Base-by-base conservation (phyloP, 129 eudicot genomes). In the Kitagawia praeruptora region DNA sequence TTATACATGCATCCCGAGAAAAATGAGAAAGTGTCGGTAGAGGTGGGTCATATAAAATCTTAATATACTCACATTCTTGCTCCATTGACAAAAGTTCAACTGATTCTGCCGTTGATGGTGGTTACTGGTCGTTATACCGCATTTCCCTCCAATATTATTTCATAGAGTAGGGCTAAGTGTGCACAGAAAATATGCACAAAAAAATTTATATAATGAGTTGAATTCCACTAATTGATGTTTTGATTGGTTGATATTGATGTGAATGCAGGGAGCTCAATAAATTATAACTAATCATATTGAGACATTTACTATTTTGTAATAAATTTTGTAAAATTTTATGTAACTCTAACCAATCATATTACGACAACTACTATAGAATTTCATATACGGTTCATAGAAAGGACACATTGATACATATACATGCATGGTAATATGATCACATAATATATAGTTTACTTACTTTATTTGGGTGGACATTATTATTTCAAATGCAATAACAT, bases 51-150 rank as follows among this genome's bases (percentile, higher is more conserved):
- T 5, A 47, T 4, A 38, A 79, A 37, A 79, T 83, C 77, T 74
- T 63, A 72, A 48, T 47, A 9, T 16, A 75, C 37, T 5, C 72
- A 15, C 66, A 21, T 64, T 48, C 21, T 16, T 42, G 10, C 85
- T 49, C 13, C 4, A 27, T 71, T 38, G 25, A 75, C 15, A 45
- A 84, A 80, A 34, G 21, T 75, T 75, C 81, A 80, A 34, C 8
- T 13, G 71, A 84, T 80, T 44, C 80, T 70, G 87, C 82, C 80
- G 84, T 77, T 77, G 74, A 82, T 77, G 83, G 85, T 74, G 88
- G 88, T 85, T 85, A 81, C 34, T 75, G 75, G 78, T 85, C 81
- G 80, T 75, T 78, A 63, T 14, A 78, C 0, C 48, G 7, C 53
- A 56, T 41, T 66, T 66, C 72, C 72, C 40, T 64, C 71, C 40